Evolutionary conservation across 2,329 filamentous ascomycete genomes (phyloP).

Genomic region (Verticillium klebahnii): DNA sequence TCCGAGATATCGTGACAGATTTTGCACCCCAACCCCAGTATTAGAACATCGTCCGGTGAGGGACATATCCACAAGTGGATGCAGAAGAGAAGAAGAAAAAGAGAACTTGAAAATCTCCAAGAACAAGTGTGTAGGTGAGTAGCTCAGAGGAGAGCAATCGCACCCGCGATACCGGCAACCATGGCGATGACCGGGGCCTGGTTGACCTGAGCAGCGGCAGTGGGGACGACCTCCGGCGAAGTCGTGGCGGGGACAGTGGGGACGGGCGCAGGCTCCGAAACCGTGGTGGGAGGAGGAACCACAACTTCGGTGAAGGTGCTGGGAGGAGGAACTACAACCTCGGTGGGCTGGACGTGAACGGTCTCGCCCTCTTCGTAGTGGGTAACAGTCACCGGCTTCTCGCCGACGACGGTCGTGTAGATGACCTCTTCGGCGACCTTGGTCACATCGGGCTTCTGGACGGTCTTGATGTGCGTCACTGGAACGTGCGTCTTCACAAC

Average conservation of each 20-base stretch:
- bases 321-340: conserved; percentile 32
- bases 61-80: not conserved
- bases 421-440: conserved; percentile 29
- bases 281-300: conserved; percentile 34
- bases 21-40: not conserved
- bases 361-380: conserved; percentile 30
- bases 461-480: conserved; percentile 27
- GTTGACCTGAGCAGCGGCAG: conserved; percentile 24
- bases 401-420: conserved; percentile 35
- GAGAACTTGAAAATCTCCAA: not conserved
- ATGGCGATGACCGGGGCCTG: conserved; percentile 27
- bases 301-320: conserved; percentile 22
- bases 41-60: not conserved
- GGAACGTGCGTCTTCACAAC: conserved; percentile 24
- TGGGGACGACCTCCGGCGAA: conserved; percentile 17
- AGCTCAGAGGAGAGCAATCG: conserved; percentile 29
- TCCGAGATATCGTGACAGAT: not conserved
- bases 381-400: conserved; percentile 27
- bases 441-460: conserved; percentile 29
- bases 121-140: not conserved
- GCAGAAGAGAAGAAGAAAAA: not conserved
- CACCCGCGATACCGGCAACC: conserved; percentile 32
- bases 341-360: conserved; percentile 30
- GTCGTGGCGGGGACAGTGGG: conserved; percentile 6
- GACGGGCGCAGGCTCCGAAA: conserved; percentile 16